phyloP scores from a whole-genome alignment of 352 stramenopile genomes.

The Globisporangium barbulae region DNA sequence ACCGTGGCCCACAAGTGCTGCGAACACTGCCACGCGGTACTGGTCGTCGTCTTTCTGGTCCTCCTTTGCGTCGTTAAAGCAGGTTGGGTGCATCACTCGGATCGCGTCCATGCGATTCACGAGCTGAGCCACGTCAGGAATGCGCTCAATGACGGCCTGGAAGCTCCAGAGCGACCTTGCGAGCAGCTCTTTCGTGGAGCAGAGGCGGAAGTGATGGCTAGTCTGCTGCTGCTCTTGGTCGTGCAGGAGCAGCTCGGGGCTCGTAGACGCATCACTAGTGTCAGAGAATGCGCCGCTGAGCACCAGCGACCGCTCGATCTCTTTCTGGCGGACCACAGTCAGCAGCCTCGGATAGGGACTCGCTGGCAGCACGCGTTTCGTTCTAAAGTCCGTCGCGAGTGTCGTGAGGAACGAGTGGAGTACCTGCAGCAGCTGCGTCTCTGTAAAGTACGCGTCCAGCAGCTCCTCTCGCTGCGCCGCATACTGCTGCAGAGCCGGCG shows the following conservation, averaged over 20 bases:
- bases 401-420: conserved; percentile 26
- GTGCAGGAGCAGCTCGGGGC: conserved; percentile 14
- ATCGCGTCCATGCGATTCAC: not conserved
- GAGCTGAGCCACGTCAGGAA: not conserved
- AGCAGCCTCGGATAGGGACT: conserved; percentile 41
- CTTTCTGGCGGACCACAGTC: conserved; percentile 25
- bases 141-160: conserved; percentile 15
- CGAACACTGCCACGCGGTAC: conserved; percentile 19
- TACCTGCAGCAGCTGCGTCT: conserved; percentile 36
- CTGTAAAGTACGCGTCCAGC: conserved; percentile 41
- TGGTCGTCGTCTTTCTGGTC: conserved; percentile 19
- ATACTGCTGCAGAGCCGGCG: conserved; percentile 17
- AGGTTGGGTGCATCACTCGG: not conserved
- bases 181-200: conserved; percentile 21
- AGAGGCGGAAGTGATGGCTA: conserved; percentile 13
- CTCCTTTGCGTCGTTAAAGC: conserved; percentile 8
- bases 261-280: not conserved
- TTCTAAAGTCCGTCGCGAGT: conserved; percentile 27
- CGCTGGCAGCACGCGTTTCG: conserved; percentile 26
- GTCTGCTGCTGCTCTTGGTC: conserved; percentile 13
- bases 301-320: conserved; percentile 20
- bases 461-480: conserved; percentile 26
- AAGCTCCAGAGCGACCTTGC: conserved; percentile 26
- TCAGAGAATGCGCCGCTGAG: conserved; percentile 3
- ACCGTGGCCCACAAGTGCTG: conserved; percentile 25